Percentiles rank a stretch among this genome's conserved stretches.
These are phyloP conservation scores for Prosopis cineraria DNA, from an alignment of 306 rosid genomes.

Conservation along the genomic window DNA sequence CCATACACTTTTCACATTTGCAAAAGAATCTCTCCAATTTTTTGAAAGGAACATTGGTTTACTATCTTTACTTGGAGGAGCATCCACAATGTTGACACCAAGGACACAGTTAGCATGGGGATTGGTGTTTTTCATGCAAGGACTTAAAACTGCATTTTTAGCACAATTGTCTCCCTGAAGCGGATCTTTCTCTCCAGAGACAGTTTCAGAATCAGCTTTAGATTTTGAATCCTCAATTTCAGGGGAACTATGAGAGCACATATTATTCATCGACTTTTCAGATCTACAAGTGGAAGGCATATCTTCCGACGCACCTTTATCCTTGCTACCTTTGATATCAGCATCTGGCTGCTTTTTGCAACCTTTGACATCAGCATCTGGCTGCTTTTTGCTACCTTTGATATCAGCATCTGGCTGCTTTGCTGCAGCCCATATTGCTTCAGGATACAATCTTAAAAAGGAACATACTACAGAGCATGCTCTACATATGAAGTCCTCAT, in stretches of 20 bases:
- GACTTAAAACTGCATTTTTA: constrained; percentile 32
- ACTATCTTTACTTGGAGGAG: constrained; percentile 45
- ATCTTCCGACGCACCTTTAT: constrained; percentile 63
- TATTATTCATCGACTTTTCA: constrained; percentile 43
- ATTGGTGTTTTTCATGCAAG: constrained; percentile 33
- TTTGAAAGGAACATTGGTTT: constrained; percentile 86
- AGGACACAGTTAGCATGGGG: constrained; percentile 56
- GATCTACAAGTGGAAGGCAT: constrained; percentile 48
- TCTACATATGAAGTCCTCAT: constrained; percentile 82
- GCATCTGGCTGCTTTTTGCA: constrained; percentile 51
- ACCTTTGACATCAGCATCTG: constrained; percentile 56
- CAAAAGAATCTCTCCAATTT: constrained; percentile 87
- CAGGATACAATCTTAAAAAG: constrained; percentile 73
- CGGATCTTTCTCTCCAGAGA: constrained; percentile 39
- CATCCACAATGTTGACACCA: constrained; percentile 52
- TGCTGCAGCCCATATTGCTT: constrained; percentile 52
- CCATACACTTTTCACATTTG: constrained; percentile 70
- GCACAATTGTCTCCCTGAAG: constrained; percentile 45
- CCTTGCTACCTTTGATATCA: constrained; percentile 46
- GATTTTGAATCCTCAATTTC: constrained; percentile 32
- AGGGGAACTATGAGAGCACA: constrained; percentile 34
- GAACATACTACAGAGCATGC: constrained; percentile 77
- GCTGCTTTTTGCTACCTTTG: constrained; percentile 52
- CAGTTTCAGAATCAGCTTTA: constrained; percentile 46
- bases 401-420: constrained; percentile 47